Evolutionary conservation across 2,329 filamentous ascomycete species (phyloP).

Genomic region (Periconia sp.): DNA sequence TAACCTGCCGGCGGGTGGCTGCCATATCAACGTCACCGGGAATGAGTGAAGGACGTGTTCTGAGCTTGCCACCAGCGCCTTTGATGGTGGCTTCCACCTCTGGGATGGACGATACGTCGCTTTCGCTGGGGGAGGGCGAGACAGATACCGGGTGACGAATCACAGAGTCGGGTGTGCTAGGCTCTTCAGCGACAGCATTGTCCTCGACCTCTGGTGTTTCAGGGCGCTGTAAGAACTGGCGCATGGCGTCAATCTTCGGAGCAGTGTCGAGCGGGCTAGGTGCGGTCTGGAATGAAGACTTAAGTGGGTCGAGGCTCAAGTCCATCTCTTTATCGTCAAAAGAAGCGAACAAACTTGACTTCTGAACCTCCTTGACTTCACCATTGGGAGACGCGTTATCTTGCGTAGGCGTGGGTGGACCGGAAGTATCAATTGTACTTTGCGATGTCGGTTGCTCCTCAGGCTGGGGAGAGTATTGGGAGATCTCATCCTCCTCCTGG

Average conservation of each 20-base stretch:
- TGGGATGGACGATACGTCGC: constrained; percentile 68
- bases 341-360: constrained; percentile 50
- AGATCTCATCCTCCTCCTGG: constrained; percentile 55
- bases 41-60: constrained; percentile 84
- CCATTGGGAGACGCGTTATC: constrained; percentile 28
- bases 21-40: constrained; percentile 86
- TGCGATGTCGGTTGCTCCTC: constrained; percentile 38
- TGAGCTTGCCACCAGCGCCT: constrained; percentile 80
- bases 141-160: constrained; percentile 70
- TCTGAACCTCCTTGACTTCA: constrained; percentile 30
- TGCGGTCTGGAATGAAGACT: constrained; percentile 43
- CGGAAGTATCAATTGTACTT: constrained; percentile 44
- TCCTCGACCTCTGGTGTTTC: constrained; percentile 53
- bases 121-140: constrained; percentile 36
- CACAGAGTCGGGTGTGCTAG: constrained; percentile 83
- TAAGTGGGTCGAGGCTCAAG: constrained; percentile 58
- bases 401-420: constrained; percentile 50
- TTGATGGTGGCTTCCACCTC: constrained; percentile 87
- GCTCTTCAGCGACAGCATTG: constrained; percentile 54
- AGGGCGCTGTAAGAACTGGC: constrained; percentile 48
- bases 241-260: constrained; percentile 42
- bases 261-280: constrained; percentile 33
- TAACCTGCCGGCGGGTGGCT: constrained; percentile 81
- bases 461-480: constrained; percentile 55
- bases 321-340: constrained; percentile 57